Evolutionary conservation across 2,329 filamentous ascomycete species (phyloP).

Genomic region (Colletotrichum godetiae): DNA sequence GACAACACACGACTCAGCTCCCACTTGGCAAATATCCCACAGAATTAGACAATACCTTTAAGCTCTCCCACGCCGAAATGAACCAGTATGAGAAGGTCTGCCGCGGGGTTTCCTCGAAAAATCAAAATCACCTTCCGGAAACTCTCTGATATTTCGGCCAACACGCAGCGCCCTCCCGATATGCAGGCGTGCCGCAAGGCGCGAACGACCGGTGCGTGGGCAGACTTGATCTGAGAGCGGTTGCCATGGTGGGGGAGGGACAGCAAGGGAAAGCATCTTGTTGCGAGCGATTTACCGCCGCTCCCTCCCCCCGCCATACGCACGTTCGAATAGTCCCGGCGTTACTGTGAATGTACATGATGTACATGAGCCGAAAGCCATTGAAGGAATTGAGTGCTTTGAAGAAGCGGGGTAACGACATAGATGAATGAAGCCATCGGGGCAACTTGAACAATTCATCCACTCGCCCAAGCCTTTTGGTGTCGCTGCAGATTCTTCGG

Average conservation of each 20-base stretch:
- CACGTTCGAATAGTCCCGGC: not conserved
- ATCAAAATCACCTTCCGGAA: constrained; percentile 6
- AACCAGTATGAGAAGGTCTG: not conserved
- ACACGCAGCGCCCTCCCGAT: not conserved
- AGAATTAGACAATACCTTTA: not conserved
- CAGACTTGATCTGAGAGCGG: constrained; percentile 1
- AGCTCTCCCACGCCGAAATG: not conserved
- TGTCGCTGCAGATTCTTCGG: not conserved
- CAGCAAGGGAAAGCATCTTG: not conserved
- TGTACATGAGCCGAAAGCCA: not conserved
- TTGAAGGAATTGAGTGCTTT: not conserved
- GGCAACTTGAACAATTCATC: not conserved
- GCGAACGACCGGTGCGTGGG: not conserved
- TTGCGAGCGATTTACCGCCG: not conserved
- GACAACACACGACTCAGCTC: not conserved
- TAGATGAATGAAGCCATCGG: not conserved
- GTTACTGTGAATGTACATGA: not conserved
- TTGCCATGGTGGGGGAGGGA: not conserved
- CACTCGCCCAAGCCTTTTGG: not conserved
- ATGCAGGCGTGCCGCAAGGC: constrained; percentile 3
- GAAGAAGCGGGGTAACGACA: not conserved
- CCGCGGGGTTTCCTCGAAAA: not conserved
- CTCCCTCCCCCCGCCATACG: not conserved
- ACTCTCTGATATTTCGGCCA: not conserved
- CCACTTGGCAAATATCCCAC: not conserved